A percentile compares a stretch with the other conserved stretches of the same genome.
phyloP scores from a whole-genome alignment of 1,139 yeast species.

The Sugiyamaella japonica region DNA sequence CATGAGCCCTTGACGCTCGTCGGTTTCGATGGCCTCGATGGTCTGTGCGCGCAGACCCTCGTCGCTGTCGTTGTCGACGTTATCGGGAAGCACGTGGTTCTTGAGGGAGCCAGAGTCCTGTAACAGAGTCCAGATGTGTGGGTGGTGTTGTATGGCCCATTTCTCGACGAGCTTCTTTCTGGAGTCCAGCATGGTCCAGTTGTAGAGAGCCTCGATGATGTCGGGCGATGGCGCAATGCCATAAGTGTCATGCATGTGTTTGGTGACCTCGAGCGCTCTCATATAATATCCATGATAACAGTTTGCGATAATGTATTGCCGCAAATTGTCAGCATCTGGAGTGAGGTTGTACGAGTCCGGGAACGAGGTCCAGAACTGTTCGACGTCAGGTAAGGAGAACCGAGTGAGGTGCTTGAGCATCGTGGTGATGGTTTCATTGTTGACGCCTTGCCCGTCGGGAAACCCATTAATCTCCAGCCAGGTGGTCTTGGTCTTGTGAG shows the following conservation, averaged over 20 bases:
- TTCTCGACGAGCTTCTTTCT: slow-evolving; percentile 50
- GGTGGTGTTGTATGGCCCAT: slow-evolving; percentile 55
- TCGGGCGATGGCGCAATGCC: slow-evolving; percentile 53
- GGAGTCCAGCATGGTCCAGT: slow-evolving; percentile 55
- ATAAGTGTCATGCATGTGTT: slow-evolving; percentile 50
- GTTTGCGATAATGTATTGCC: slow-evolving; percentile 69
- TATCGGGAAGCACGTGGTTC: slow-evolving; percentile 34
- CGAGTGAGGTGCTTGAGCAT: slow-evolving; percentile 70
- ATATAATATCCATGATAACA: slow-evolving; percentile 66
- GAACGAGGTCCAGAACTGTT: slow-evolving; percentile 62
- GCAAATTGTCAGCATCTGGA: slow-evolving; percentile 57
- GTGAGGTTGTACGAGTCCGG: slow-evolving; percentile 51
- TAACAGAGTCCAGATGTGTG: slow-evolving; percentile 51
- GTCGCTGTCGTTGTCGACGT: slow-evolving; percentile 35
- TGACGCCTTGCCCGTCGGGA: slow-evolving; percentile 51
- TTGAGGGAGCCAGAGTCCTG: slow-evolving; percentile 45
- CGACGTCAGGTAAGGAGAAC: slow-evolving; percentile 56
- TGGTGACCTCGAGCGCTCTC: slow-evolving; percentile 57
- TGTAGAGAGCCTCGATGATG: slow-evolving; percentile 58
- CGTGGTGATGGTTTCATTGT: slow-evolving; percentile 67
- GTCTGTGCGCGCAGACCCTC: slow-evolving; percentile 17
- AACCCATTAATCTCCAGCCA: slow-evolving; percentile 60
- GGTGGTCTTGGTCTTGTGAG: slow-evolving; percentile 58
- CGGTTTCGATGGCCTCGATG: slow-evolving; percentile 3
- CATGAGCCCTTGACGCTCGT: neutral